Evolutionary conservation across 768 basidiomycete species (phyloP).

Genomic region (Amanita pseudoporphyria): DNA sequence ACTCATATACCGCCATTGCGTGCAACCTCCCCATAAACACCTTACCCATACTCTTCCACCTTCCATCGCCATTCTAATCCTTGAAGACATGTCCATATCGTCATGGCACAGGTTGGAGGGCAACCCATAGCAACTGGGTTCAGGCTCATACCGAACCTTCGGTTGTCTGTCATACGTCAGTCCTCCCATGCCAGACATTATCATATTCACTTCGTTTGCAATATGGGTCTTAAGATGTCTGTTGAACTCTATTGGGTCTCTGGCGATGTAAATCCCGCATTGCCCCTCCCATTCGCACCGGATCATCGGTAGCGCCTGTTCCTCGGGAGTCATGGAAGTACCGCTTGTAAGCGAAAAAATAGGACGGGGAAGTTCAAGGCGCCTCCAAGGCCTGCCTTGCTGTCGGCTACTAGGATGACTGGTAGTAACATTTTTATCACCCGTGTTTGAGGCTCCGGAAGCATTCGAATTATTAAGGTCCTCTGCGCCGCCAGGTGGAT

Average conservation of each 20-base stretch:
- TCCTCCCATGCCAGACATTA: background rate
- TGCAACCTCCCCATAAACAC: background rate
- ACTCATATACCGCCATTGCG: background rate
- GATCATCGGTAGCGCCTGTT: too few relatives aligned
- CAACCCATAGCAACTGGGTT: background rate
- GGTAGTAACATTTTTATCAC: background rate
- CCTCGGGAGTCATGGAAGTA: too few relatives aligned
- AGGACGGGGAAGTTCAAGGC: background rate
- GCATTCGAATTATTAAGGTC: too few relatives aligned
- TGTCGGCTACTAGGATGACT: background rate
- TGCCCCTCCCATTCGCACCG: too few relatives aligned
- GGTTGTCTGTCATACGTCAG: background rate
- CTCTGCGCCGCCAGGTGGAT: too few relatives aligned
- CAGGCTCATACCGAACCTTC: background rate
- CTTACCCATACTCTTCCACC: background rate
- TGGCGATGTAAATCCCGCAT: too few relatives aligned
- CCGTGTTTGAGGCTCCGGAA: too few relatives aligned
- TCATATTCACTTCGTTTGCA: background rate
- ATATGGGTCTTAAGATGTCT: background rate
- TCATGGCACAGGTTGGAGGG: background rate
- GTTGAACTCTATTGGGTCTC: background rate
- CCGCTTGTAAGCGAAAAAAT: too few relatives aligned
- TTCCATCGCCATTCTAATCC: constrained; percentile 2
- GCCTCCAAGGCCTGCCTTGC: background rate
- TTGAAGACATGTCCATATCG: background rate